Percentiles rank a stretch among this genome's conserved stretches.
Evolutionary conservation across 352 stramenopile genomes (phyloP).

Genomic region (Paralagenidium karlingii): DNA sequence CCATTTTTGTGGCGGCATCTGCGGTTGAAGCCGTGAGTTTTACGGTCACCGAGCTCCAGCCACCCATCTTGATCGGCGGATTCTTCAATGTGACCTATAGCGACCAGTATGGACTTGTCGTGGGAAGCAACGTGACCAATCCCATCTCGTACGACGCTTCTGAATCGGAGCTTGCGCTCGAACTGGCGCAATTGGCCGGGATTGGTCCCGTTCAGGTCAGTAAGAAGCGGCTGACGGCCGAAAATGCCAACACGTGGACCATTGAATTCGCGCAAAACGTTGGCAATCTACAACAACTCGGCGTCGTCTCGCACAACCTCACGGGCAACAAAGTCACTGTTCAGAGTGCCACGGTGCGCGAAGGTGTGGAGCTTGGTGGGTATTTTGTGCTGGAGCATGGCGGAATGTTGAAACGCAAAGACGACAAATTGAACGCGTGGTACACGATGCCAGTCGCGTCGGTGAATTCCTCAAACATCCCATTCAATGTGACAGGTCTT

Average conservation of each 20-base stretch:
- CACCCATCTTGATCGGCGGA: constrained; percentile 26
- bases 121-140: constrained; percentile 9
- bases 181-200: constrained; percentile 29
- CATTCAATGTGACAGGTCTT: constrained; percentile 19
- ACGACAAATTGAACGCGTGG: constrained; percentile 21
- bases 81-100: constrained; percentile 33
- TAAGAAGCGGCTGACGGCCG: constrained; percentile 18
- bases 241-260: constrained; percentile 51
- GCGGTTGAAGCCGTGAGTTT: constrained; percentile 6
- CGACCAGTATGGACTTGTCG: constrained; percentile 24
- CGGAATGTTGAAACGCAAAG: constrained; percentile 32
- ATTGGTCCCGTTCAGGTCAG: constrained; percentile 35
- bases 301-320: constrained; percentile 27
- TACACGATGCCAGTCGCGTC: constrained; percentile 21
- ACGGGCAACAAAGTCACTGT: constrained; percentile 25
- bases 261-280: constrained; percentile 54
- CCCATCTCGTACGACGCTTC: constrained; percentile 47
- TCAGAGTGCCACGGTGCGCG: constrained; percentile 15
- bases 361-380: constrained; percentile 37
- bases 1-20: constrained; percentile 5
- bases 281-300: constrained; percentile 26
- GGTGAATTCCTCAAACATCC: constrained; percentile 25
- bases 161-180: constrained; percentile 7
- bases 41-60: constrained; percentile 12
- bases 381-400: constrained; percentile 40